Evolutionary conservation across 228 moss, liverwort and hornwort species (phyloP), one percentile per base, ranked within the genome.

Genomic region (Sphagnum magellanicum): DNA sequence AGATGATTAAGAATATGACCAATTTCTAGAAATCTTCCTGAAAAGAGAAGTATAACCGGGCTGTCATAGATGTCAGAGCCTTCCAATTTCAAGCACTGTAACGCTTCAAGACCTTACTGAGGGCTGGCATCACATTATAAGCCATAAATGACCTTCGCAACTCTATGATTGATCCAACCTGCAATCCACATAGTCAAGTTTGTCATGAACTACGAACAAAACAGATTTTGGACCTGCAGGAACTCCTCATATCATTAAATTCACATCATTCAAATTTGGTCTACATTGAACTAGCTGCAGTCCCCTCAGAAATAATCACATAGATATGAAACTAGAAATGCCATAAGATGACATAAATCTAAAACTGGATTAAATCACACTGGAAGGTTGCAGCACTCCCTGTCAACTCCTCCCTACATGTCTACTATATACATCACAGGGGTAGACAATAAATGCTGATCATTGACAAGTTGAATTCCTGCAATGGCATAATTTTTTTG

Each of bases 161-260:
- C 82, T 98, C 98, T 6, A 98, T 91, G 65, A 98, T 98, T 50
- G 98, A 98, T 12, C 98, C 98, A 64, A 97, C 95, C 95, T 95
- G 74, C 46, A 58, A 47, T 55, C 12, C 55, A 64, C 49, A n/a
- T 47, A 12, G 5, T 14, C 12, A 10, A 48, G 50, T 48, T 49
- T 14, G 49, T 60, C 69, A 69, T 49, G 13, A 17, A 50, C 50
- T 5, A 48, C 53, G 10, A 73, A 32, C 32, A 32, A 32, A 32
- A 32, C 32, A 32, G 32, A 32, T 32, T 32, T 32, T 32, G 32
- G 32, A 32, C 32, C 32, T 32, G 1, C 32, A 32, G 32, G 32
- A 32, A 32, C 32, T 32, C 32, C 32, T 32, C 32, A 32, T 32
- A 32, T 32, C 32, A 32, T 61, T 12, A 52, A 55, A 1, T 1